These are phyloP conservation scores for Phytomonas sp. DNA, from an alignment of 208 protist genomes.

Conservation along the genomic window DNA sequence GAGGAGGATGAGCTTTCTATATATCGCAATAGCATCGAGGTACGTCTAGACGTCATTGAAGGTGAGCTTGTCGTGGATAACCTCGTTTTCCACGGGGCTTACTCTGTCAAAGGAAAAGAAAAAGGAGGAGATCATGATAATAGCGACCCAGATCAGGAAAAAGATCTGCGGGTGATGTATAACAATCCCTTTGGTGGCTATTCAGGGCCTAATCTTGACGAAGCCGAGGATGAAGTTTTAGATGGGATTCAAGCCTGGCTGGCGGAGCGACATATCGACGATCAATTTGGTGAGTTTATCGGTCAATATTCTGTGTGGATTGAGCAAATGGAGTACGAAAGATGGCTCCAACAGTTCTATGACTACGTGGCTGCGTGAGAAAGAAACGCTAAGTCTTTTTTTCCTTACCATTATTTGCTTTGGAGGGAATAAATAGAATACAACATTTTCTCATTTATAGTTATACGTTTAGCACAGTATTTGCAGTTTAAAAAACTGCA, in stretches of 20 bases:
- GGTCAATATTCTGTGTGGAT: conserved; percentile 72
- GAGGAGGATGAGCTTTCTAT: conserved; percentile 28
- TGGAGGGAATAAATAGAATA: no score
- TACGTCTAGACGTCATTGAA: conserved; percentile 62
- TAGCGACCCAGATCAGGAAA: not conserved
- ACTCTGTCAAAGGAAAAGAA: conserved; percentile 2
- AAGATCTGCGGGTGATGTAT: conserved; percentile 16
- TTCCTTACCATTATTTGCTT: no score
- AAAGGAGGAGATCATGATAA: conserved; percentile 7
- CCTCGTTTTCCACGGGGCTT: conserved; percentile 51
- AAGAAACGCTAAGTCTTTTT: not conserved
- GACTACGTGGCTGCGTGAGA: conserved; percentile 73
- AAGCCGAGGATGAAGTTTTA: conserved; percentile 76
- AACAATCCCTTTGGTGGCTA: conserved; percentile 67
- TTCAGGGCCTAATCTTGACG: conserved; percentile 61
- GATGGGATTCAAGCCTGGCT: conserved; percentile 72
- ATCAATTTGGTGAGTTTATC: conserved; percentile 76
- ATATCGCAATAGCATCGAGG: conserved; percentile 66
- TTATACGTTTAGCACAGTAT: no score
- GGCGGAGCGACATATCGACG: conserved; percentile 71
- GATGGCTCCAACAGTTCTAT: conserved; percentile 71
- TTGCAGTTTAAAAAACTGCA: no score
- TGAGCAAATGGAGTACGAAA: conserved; percentile 84
- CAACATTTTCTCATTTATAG: no score
- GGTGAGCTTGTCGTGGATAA: conserved; percentile 69